Base-by-base conservation (phyloP, 805 yeast genomes). In the Cyberlindnera suaveolens region DNA sequence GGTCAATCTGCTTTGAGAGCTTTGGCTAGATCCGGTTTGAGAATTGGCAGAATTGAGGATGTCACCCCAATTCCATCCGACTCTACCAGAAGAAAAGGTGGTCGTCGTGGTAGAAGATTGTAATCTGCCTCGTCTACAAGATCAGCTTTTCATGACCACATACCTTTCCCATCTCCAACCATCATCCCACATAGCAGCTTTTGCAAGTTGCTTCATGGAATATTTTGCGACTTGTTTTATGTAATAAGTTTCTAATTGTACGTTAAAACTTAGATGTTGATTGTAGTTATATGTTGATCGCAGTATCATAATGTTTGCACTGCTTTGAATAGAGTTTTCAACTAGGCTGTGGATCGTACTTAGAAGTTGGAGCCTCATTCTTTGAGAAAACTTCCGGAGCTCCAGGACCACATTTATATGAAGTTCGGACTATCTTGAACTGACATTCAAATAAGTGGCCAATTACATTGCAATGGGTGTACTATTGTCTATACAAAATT, bases 41-140 rank as follows among this genome's bases (percentile, higher is more conserved):
- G 96, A 84, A 93, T 93, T 62, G 99, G 99, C 67, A 89, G 99
- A 78, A 93, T 93, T 65, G 99, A 95, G 82, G 99, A 93, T 75
- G 99, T 93, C 62, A 93, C 99, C 63, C 99, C 99, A 75, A 90
- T 93, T 66, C 99, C 99, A 75, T 93, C 99, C 63, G 99, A 93
- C 77, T 90, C 98, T 67, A 95, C 99, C 75, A 93, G 99, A 85
- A 87, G 91, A 88, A 95, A 93, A 95, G 99, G 99, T 88, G 99
- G 99, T 87, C 93, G 99, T 82, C 90, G 99, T 84, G 99, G 99
- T 91, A 91, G 99, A 85, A 89, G 99, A 86, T 85, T 90, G 77
- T 87, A 75, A 76, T 47, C 46, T 32, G 26, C 42, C 43, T 27
- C 37, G 18, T 18, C 19, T 38, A 40, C 37, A 37, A 37, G 14